Percentiles rank a stretch among this genome's conserved stretches.
phyloP scores from a whole-genome alignment of 2,329 filamentous ascomycete genomes.

The Penicillium sp. region DNA sequence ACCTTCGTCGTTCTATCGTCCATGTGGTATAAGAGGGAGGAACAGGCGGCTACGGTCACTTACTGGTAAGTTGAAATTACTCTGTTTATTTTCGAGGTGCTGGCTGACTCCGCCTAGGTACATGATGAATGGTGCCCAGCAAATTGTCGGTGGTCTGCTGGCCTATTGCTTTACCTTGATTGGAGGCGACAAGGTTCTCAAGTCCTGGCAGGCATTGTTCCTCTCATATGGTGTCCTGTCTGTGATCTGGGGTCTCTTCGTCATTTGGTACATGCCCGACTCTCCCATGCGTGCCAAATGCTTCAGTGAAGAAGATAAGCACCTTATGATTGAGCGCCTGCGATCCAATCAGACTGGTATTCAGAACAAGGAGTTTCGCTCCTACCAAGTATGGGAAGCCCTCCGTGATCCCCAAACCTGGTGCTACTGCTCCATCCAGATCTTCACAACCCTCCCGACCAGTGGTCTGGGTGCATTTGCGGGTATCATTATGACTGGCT shows the following conservation, averaged over 20 bases:
- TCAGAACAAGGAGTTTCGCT: constrained; percentile 57
- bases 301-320: constrained; percentile 66
- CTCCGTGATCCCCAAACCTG: constrained; percentile 66
- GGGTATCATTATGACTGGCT: constrained; percentile 71
- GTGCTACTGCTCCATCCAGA: constrained; percentile 49
- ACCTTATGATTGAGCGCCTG: constrained; percentile 62
- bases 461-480: constrained; percentile 72
- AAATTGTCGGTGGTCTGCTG: constrained; percentile 70
- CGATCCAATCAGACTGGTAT: constrained; percentile 62
- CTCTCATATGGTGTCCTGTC: constrained; percentile 65
- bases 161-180: constrained; percentile 59
- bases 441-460: constrained; percentile 73
- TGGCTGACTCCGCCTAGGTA: constrained; percentile 4
- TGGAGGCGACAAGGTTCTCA: constrained; percentile 51
- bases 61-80: constrained; percentile 47
- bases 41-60: constrained; percentile 66
- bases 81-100: too few species aligned
- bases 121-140: constrained; percentile 64
- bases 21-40: constrained; percentile 71
- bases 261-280: constrained; percentile 65
- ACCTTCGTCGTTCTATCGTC: constrained; percentile 65
- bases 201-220: constrained; percentile 70
- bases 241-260: constrained; percentile 64
- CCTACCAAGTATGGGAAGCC: constrained; percentile 57
- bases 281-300: constrained; percentile 71